Evolutionary conservation across 148 eudicot species (phyloP).

Genomic region (Persicaria maculosa): DNA sequence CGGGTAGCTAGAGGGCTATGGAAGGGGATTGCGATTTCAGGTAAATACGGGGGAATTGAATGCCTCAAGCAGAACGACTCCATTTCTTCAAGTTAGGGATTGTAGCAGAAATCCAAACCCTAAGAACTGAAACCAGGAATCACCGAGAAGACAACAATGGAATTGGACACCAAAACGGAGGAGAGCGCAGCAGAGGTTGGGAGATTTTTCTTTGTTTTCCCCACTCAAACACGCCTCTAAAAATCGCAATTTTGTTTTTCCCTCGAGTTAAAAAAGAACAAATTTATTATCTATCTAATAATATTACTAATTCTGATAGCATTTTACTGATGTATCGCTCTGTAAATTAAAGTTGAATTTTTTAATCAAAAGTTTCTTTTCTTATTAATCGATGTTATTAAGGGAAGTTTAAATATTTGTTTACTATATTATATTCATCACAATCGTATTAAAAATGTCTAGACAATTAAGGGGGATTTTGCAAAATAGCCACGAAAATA

Average conservation of each 20-base stretch:
- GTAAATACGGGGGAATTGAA: conserved; percentile 1
- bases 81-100: conserved; percentile 2
- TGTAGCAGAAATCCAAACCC: neutral
- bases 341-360: no score
- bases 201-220: neutral
- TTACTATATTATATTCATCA: no score
- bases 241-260: neutral
- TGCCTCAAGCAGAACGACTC: conserved; percentile 2
- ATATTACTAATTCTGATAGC: no score
- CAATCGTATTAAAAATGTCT: no score
- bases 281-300: no score
- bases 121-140: neutral
- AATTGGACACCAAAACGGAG: neutral
- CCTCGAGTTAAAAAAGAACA: no score
- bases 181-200: neutral
- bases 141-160: neutral
- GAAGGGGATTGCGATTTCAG: neutral
- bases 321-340: no score
- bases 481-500: no score
- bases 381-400: no score
- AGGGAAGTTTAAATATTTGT: no score
- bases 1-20: conserved; percentile 1
- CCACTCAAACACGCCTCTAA: conserved; percentile 1
- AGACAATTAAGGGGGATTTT: no score
- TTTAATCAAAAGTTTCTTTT: no score